Evolutionary conservation across 208 protist genomes (phyloP), one percentile per base, ranked within the genome.

Genomic region (Porcisia hertigi): DNA sequence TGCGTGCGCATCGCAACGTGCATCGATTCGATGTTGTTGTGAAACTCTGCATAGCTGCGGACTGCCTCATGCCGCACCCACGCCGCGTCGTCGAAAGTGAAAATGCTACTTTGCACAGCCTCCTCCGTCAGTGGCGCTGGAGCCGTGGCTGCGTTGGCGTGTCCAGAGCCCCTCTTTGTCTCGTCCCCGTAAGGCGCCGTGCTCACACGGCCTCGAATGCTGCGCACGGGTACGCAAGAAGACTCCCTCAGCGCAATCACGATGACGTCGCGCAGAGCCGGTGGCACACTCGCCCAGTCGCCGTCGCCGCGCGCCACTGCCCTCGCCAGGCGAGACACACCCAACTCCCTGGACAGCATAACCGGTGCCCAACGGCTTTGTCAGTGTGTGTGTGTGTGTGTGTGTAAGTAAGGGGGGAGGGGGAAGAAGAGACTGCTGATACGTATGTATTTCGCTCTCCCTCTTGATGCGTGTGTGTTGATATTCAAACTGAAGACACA

Each of bases 1-100:
- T 93, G 89, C 36, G 82, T 81, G 30, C 75, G 69, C 83, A 95
- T 82, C 25, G 80, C 71, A 25, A 81, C 82, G 71, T 91, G 80
- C 59, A 92, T 73, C 14, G 75, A 52, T 82, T 94, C 92, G n/a
- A 96, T 62, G 62, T 30, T 91, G 86, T 96, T 96, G 83, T 96
- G 92, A 49, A 96, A 91, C 80, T 91, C 86, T 14, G 89, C 90
- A 54, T 84, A 94, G 82, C 78, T 87, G 45, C 92, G 90, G 60
- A 93, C 88, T 23, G 89, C 87, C 85, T 94, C 77, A 45, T 86
- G 83, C 12, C 92, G 90, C 73, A 94, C 78, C 84, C 85, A 86
- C 47, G 75, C 81, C 0, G 82, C 92, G 62, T 96, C 92, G 62
- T 86, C 88, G 72, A 96, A 96, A n/a, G 89, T 95, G 0, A 77